Base-by-base conservation (phyloP, 2,329 filamentous ascomycete species). In the Arthrobotrys sphaeroides region DNA sequence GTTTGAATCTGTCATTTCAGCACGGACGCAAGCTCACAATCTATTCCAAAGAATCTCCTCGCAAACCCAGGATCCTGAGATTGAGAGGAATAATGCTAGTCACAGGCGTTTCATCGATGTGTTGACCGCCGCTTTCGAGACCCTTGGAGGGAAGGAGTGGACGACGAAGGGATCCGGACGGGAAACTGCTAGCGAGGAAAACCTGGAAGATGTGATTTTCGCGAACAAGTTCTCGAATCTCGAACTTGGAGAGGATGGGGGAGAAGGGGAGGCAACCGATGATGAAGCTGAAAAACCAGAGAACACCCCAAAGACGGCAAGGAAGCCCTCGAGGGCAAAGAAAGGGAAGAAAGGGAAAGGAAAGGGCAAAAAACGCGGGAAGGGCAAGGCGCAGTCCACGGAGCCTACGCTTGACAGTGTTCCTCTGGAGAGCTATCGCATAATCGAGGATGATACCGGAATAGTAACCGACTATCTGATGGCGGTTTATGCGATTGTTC, bases 351-450 rank as follows among this genome's bases (percentile, higher is more conserved):
- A 79, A 67, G 77, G 60, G n/a, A 80, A 77, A 47, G 69, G 70
- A 18, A 80, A 77, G 43, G 69, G 70, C 57, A 33, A 33, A 33
- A 33, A 33, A 59, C 78, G 81, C 43, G 80, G 74, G 76, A 80
- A 78, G 77, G 79, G 77, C 13, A 77, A 80, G 26, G 4, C n/a
- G 6, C 38, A 33, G 36, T 47, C 55, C 31, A 78, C 72, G 13
- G 70, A 77, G 43, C 31, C 78, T 3, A 77, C 12, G 13, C 72
- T 83, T 18, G 81, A 83, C 1, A 81, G 84, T n/a, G 73, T 85
- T 2, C 83, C 84, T 0, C 51, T 86, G 18, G 84, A 86, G 64
- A 84, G 81, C 59, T 85, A 84, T 76, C 81, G 81, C 22, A 83
- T 86, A 60, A 83, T 85, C 38, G 81, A 84, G 42, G 82, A 83